Base-by-base conservation (phyloP, 495 filamentous ascomycete species). In the Aspergillus baeticus region DNA sequence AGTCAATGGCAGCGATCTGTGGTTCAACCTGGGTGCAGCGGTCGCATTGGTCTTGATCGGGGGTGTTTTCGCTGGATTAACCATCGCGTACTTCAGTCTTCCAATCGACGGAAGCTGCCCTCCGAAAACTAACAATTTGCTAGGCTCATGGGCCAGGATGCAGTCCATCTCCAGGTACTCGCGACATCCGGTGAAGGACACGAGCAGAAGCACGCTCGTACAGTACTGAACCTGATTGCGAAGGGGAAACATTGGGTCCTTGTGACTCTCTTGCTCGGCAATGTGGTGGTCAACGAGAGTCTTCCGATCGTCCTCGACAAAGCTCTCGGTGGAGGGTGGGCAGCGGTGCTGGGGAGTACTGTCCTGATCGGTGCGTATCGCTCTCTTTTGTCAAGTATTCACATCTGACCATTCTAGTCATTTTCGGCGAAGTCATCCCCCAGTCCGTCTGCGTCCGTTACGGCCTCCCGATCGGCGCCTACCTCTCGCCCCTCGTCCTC, bases 221-320 rank as follows among this genome's bases (percentile, higher is more conserved):
- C 82, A 55, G 94, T 98, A 1, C 82, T 91, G 55, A 81, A 82
- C 18, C 77, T 98, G n/a, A 70, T 98, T 36, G 84, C 91, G 49
- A 85, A 81, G 45, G 94, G 94, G 41, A 98, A 98, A 64, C 94
- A 98, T 71, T 98, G 94, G 94, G 94, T 98, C 10, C 77, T 98
- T 47, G 94, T 98, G 31, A 98, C 94, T n/a, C 76, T 98, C 22
- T 81, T 98, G 4, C 74, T 98, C 46, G 89, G 91, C 61, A 98
- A 98, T 72, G 93, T 97, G 65, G 96, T 98, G 62, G 96, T 95
- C 49, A 98, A 98, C 72, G 94, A 97, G 73, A 93, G 94, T 0
- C 81, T 98, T 3, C 94, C 94, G 22, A 95, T 98, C 44, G 90
- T 98, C 14, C 81, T 98, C 13, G 94, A 98, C 70, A 82, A 93